phyloP scores from a whole-genome alignment of 331 rosid genomes.

The Dryas integrifolia region DNA sequence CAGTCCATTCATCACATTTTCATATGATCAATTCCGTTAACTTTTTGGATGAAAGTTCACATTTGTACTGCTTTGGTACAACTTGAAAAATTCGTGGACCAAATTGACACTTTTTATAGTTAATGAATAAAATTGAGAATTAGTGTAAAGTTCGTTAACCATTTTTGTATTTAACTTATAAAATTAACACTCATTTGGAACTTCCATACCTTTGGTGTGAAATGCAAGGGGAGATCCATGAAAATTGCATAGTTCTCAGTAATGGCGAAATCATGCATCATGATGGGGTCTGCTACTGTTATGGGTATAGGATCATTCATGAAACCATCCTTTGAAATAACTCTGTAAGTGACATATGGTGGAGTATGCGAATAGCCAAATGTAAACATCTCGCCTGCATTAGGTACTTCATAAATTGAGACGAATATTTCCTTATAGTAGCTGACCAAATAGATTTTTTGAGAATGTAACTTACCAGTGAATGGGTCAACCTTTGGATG shows the following conservation, averaged over 20 bases:
- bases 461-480: conserved; percentile 57
- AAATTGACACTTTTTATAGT: too few relatives aligned
- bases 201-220: conserved; percentile 75
- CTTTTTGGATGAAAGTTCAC: too few relatives aligned
- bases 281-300: conserved; percentile 78
- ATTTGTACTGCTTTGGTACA: too few relatives aligned
- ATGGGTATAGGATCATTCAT: conserved; percentile 94
- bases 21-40: too few relatives aligned
- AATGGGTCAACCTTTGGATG: conserved; percentile 97
- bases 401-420: conserved; percentile 27
- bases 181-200: neutral
- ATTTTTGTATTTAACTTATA: too few relatives aligned
- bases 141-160: too few relatives aligned
- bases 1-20: too few relatives aligned
- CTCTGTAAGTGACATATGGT: conserved; percentile 90
- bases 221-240: conserved; percentile 86
- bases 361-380: conserved; percentile 83
- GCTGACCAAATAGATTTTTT: conserved; percentile 18
- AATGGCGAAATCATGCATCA: conserved; percentile 97
- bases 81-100: too few relatives aligned
- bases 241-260: conserved; percentile 82
- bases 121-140: too few relatives aligned
- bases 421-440: conserved; percentile 18
- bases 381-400: conserved; percentile 94
- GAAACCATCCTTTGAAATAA: conserved; percentile 77